Conservation (phyloP, 2,329 filamentous ascomycete genomes). For the Penicillium italicum region DNA sequence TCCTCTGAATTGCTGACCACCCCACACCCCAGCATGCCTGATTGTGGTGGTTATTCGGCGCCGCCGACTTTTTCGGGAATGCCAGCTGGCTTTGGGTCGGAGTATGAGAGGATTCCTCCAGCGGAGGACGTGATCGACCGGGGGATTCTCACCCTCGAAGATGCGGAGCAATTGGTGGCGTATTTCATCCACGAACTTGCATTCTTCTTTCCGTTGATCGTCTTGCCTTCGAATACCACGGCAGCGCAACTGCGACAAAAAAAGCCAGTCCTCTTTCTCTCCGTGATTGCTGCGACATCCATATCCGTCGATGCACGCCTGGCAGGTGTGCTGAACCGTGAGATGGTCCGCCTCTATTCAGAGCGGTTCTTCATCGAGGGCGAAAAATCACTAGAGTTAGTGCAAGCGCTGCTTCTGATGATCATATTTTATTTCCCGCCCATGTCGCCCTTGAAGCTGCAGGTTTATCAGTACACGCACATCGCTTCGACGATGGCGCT, state of each 20-base stretch:
- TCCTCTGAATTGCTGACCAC: slow-evolving; percentile 23
- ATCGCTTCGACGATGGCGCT: slow-evolving; percentile 52
- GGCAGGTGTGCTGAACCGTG: slow-evolving; percentile 46
- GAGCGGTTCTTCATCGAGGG: slow-evolving; percentile 49
- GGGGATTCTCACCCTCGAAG: slow-evolving; percentile 31
- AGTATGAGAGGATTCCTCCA: slow-evolving; percentile 9
- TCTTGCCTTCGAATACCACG: slow-evolving; percentile 29
- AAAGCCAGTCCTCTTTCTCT: slow-evolving; percentile 66
- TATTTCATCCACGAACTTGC: slow-evolving; percentile 33
- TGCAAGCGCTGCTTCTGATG: slow-evolving; percentile 50
- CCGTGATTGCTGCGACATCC: slow-evolving; percentile 64
- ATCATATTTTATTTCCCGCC: slow-evolving; percentile 52
- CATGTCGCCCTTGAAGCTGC: slow-evolving; percentile 46
- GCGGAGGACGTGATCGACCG: slow-evolving; percentile 32
- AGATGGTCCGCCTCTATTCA: slow-evolving; percentile 49
- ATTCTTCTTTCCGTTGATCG: slow-evolving; percentile 30
- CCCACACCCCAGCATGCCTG: slow-evolving; percentile 18
- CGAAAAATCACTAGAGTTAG: slow-evolving; percentile 51
- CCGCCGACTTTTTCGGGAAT: slow-evolving; percentile 21
- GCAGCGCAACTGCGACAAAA: slow-evolving; percentile 30
- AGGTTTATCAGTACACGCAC: slow-evolving; percentile 52
- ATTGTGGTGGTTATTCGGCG: slow-evolving; percentile 18
- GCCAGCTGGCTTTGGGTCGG: slow-evolving; percentile 17
- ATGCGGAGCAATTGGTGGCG: slow-evolving; percentile 31
- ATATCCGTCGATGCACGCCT: slow-evolving; percentile 51